Evolutionary conservation across 169 alveolate species (phyloP).

Genomic region (Plasmodium cynomolgi): DNA sequence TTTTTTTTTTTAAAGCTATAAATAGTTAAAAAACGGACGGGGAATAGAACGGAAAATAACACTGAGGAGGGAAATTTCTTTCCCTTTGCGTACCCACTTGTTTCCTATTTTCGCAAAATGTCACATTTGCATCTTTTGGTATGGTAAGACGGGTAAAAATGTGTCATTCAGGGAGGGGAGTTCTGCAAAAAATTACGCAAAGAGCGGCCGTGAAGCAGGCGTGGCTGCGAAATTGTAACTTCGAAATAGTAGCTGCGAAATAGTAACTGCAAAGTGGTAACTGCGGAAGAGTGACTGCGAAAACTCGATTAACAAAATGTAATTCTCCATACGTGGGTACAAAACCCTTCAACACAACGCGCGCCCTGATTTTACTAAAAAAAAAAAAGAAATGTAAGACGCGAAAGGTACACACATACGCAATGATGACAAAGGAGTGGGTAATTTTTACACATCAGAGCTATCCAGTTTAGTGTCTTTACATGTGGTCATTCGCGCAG

Average conservation of each 20-base stretch:
- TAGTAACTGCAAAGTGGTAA: background rate
- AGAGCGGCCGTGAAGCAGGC: background rate
- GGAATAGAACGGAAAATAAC: constrained; percentile 17
- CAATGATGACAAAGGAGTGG: background rate
- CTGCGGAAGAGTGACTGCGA: background rate
- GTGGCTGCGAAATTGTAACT: background rate
- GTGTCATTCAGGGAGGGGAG: background rate
- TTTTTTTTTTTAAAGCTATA: constrained; percentile 55
- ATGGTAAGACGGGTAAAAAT: background rate
- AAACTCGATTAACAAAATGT: background rate
- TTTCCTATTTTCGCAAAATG: background rate
- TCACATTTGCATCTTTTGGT: background rate
- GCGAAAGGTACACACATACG: background rate
- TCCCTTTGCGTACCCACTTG: constrained; percentile 3
- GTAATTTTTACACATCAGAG: background rate
- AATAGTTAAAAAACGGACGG: background rate
- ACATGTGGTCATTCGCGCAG: background rate
- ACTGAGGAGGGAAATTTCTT: background rate
- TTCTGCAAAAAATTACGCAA: background rate
- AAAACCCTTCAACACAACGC: background rate
- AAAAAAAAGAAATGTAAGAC: background rate
- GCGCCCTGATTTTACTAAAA: background rate
- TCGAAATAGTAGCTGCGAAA: background rate
- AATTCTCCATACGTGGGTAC: background rate
- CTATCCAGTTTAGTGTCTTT: background rate